Percentiles rank a stretch among this genome's conserved stretches.
These are phyloP conservation scores for Hirschfeldia incana DNA, from an alignment of 345 rosid species.

Conservation along the genomic window DNA sequence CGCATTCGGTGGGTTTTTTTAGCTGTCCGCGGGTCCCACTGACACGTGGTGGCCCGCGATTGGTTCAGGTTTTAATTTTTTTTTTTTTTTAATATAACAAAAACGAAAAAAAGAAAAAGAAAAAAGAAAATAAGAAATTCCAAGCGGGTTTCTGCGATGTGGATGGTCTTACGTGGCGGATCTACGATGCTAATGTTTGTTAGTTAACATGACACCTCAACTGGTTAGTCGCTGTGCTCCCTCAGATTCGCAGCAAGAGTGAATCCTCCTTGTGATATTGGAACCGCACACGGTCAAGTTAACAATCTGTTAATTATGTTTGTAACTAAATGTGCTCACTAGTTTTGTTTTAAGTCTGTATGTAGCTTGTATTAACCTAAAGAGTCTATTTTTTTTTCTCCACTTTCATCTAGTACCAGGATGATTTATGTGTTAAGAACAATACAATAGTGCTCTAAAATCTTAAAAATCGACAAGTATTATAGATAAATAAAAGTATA, in stretches of 20 bases:
- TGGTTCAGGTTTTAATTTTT: no score
- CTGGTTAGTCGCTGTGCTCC: not conserved
- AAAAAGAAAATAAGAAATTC: no score
- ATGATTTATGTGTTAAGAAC: not conserved
- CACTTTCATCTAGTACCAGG: not conserved
- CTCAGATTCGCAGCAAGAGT: not conserved
- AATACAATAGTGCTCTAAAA: not conserved
- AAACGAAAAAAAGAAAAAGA: no score
- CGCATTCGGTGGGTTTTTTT: no score
- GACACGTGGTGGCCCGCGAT: no score
- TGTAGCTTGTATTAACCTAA: not conserved
- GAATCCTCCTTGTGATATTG: not conserved
- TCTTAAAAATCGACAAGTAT: not conserved
- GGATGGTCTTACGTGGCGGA: not conserved
- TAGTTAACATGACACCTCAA: not conserved
- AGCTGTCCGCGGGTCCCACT: no score
- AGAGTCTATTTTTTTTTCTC: not conserved
- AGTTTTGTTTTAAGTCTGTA: not conserved
- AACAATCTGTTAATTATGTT: not conserved
- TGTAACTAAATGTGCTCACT: not conserved
- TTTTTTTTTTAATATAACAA: no score
- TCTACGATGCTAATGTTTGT: not conserved
- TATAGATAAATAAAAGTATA: not conserved
- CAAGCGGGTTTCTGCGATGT: no score
- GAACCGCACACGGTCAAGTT: not conserved